Percentiles rank a stretch among this genome's conserved stretches.
Conservation (phyloP, 1,284 basidiomycete genomes). For the Lignosus rhinocerotis region DNA sequence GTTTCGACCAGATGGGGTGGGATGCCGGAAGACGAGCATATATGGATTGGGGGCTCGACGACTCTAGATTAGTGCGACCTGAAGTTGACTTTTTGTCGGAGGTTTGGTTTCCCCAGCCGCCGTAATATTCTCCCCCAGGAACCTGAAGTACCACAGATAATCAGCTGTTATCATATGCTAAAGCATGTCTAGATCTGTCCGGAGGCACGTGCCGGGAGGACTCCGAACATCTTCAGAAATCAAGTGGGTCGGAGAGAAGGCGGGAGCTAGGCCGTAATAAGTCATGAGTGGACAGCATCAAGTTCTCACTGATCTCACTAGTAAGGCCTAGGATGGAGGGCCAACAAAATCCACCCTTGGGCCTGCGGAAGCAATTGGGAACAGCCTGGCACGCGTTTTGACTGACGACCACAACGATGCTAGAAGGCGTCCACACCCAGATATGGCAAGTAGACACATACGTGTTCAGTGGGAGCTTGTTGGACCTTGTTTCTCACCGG, state of each 20-base stretch:
- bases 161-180: background rate
- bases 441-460: slow-evolving; percentile 4
- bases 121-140: no score
- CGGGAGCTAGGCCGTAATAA: no score
- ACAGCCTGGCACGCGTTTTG: background rate
- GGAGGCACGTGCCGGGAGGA: background rate
- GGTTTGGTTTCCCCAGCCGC: background rate
- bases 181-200: background rate
- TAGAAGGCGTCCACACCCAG: background rate
- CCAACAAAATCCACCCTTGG: no score
- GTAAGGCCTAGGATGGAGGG: no score
- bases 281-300: no score
- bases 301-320: no score
- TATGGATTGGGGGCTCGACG: background rate
- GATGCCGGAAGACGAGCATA: no score
- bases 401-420: background rate
- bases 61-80: no score
- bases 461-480: slow-evolving; percentile 3
- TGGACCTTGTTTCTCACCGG: background rate
- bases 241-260: no score
- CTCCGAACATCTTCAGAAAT: background rate
- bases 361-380: background rate
- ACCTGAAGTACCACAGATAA: no score
- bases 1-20: background rate
- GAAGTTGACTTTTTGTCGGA: no score